Base-by-base conservation (phyloP, 2,329 filamentous ascomycete genomes). In the Cordyceps tenuipes region DNA sequence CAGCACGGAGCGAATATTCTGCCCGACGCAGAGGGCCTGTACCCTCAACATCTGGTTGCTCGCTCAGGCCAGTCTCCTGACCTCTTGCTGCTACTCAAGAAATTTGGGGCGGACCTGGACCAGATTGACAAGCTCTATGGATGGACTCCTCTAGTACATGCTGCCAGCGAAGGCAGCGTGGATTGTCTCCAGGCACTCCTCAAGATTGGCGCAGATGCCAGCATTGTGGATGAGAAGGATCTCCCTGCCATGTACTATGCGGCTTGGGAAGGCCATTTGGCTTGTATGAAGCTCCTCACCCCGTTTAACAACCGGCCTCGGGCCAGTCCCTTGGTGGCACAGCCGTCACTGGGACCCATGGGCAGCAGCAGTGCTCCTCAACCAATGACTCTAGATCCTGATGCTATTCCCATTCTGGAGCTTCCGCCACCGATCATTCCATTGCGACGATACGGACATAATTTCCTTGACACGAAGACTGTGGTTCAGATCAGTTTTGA, bases 161-260 rank as follows among this genome's bases (percentile, higher is more conserved):
- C 94, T 2, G 94, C 94, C 10, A 96, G 92, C 70, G 94, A 99
- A 76, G 94, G 94, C 23, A 95, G 96, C 70, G 88, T 97, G 1
- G 86, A 89, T 29, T 97, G 92, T 68, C 78, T 99, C 48, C 84
- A 91, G 65, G 89, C 87, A 1, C 79, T 99, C 4, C 79, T 99
- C 12, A 84, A 91, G 57, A 84, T 89, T 63, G 88, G 89, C 8
- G 92, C 88, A 3, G 85, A 95, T 67, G 83, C 88, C 1, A 87
- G 86, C 64, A 89, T 91, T 59, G 76, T 90, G 48, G 94, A 99
- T 69, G 94, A 99, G 74, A 99, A 97, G 70, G 88, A 86, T 17
- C 81, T 97, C 4, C 91, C 92, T 2, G 92, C 94, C 31, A 91
- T 97, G 86, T 99, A 99, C 73, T 99, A 99, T 73, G 94, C 94